Evolutionary conservation across 441 rosid species (phyloP).

Genomic region (Aleurites moluccanus): DNA sequence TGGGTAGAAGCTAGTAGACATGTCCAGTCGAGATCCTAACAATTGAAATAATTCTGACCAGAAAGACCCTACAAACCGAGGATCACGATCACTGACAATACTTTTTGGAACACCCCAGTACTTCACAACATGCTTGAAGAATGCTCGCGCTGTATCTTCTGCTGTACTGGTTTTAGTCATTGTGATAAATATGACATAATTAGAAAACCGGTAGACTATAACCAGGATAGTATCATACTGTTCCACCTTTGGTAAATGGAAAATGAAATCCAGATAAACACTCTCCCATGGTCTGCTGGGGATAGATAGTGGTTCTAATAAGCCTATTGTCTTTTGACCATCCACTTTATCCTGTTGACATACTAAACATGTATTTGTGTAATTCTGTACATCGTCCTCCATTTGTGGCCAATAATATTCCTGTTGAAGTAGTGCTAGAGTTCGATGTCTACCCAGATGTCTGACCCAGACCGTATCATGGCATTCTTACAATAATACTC

Average conservation of each 20-base stretch:
- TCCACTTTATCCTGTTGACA: not conserved
- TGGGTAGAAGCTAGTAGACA: no score
- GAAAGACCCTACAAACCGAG: no score
- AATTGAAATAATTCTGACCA: no score
- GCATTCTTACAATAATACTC: not conserved
- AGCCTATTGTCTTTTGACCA: not conserved
- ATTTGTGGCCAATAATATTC: not conserved
- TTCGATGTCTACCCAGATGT: not conserved
- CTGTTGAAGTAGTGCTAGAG: not conserved
- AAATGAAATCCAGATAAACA: not conserved
- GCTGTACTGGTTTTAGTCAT: no score
- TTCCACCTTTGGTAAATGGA: not conserved
- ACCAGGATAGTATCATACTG: no score
- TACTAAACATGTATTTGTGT: not conserved
- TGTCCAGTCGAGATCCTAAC: no score
- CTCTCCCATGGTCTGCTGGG: not conserved
- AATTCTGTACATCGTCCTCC: not conserved
- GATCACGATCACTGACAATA: no score
- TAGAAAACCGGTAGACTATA: no score
- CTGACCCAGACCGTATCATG: not conserved
- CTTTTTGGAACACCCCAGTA: not conserved
- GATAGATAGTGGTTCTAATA: not conserved
- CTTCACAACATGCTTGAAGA: no score
- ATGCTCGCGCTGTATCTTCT: no score
- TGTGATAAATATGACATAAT: no score